Evolutionary conservation across 2,329 filamentous ascomycete genomes (phyloP), one percentile per base, ranked within the genome.

Genomic region (Cyphellophora attinorum): DNA sequence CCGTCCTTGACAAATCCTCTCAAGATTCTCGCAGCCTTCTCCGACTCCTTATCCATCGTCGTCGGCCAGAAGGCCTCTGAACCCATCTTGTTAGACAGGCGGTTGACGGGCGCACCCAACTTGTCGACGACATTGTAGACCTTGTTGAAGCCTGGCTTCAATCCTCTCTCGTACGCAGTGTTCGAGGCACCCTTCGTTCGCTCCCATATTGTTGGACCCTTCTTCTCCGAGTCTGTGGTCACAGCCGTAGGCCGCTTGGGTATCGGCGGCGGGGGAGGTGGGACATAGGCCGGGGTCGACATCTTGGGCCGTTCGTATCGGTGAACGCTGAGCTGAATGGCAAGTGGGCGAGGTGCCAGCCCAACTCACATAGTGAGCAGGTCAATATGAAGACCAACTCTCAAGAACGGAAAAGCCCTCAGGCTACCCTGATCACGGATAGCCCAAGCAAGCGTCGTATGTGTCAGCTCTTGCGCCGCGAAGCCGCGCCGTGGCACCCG

Each of bases 1-100:
- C 79, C 79, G 69, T 82, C 77, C 59, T 77, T 84, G 67, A 85
- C 93, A 61, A 95, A 95, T 19, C 83, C 89, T 55, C 85, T 81
- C 33, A 95, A 61, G 42, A 94, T 94, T 37, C 85, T 72, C 39
- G 86, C 85, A 30, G 86, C 84, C 63, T 94, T 94, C 61, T 94
- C 85, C 59, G 81, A 83, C 66, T 95, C 88, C 48, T 81, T 80
- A 55, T 94, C 88, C 33, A 94, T 67, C 1, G 79, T 81, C 19
- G 82, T 81, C 3, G 85, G 85, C 83, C 83, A 91, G 52, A 89
- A 89, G 15, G 81, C 78, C 56, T 93, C 85, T 18, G 71, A 72
- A 38, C 85, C 85, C 23, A 93, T 67, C 59, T 81, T 85, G 60
- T 93, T 85, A 11, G 80, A 84, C 14, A 93, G 58, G 40, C 71